Conservation (phyloP, 129 eudicot species). For the Solidago caesia region DNA sequence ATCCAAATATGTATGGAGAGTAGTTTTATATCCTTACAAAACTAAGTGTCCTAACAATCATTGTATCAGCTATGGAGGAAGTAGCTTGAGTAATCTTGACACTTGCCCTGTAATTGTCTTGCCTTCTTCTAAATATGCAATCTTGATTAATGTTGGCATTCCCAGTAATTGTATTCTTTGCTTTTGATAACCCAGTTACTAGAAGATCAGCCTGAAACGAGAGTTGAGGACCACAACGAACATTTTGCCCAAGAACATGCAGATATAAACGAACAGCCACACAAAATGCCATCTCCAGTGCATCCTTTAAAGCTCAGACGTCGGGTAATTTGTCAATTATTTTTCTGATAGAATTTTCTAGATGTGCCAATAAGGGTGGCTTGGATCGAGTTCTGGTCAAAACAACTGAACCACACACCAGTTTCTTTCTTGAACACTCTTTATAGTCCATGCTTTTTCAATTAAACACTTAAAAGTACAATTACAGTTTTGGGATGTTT, state of each 20-base stretch:
- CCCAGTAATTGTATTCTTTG: background rate
- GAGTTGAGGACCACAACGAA: constrained; percentile 27
- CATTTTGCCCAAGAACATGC: constrained; percentile 32
- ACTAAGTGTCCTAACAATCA: too few species aligned
- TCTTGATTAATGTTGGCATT: constrained; percentile 9
- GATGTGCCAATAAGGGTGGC: too few species aligned
- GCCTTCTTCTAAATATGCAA: background rate
- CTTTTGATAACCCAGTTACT: constrained; percentile 34
- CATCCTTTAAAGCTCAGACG: constrained; percentile 85
- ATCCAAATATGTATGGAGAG: too few species aligned
- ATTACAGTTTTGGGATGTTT: background rate
- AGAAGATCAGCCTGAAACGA: constrained; percentile 34
- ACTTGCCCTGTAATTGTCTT: constrained; percentile 10
- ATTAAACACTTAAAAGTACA: too few species aligned
- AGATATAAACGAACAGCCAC: constrained; percentile 34
- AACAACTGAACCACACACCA: too few species aligned
- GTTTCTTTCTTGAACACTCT: too few species aligned
- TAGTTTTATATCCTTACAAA: too few species aligned
- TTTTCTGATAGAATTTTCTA: constrained; percentile 4
- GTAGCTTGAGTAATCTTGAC: constrained; percentile 3
- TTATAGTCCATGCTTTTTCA: too few species aligned
- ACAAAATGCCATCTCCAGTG: constrained; percentile 28
- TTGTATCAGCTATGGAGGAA: background rate
- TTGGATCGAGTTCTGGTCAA: too few species aligned
- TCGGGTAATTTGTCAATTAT: constrained; percentile 42